These are phyloP conservation scores for Ganoderma lingzhi DNA, from an alignment of 1,284 basidiomycete species.

Conservation along the genomic window DNA sequence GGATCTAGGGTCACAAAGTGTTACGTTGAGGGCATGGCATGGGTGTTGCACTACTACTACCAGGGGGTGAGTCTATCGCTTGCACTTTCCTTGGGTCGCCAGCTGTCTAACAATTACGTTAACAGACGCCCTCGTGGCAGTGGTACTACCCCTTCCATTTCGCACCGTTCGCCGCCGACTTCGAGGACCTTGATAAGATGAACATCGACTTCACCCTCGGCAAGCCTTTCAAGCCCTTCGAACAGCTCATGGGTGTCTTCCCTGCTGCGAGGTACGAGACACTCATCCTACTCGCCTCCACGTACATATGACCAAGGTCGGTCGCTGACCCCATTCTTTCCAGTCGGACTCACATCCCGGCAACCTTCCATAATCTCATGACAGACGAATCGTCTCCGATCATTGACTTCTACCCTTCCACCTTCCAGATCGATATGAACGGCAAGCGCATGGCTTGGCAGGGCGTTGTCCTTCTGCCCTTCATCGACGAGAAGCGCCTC, in stretches of 20 bases:
- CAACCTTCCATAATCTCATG: constrained; percentile 91
- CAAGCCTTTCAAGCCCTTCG: constrained; percentile 95
- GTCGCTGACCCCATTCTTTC: neutral
- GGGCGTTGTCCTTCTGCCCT: constrained; percentile 95
- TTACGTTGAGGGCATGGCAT: constrained; percentile 95
- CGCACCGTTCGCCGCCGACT: constrained; percentile 97
- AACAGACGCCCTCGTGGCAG: constrained; percentile 94
- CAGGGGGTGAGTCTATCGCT: constrained; percentile 78
- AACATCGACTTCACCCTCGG: constrained; percentile 84
- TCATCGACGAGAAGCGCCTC: constrained; percentile 91
- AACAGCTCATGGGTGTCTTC: constrained; percentile 98
- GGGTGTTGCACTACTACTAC: constrained; percentile 99
- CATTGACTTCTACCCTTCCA: constrained; percentile 94
- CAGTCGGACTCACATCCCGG: constrained; percentile 90
- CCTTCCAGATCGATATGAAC: constrained; percentile 99
- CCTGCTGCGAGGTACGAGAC: constrained; percentile 83
- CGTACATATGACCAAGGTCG: neutral
- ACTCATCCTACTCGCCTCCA: neutral
- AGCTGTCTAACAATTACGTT: constrained; percentile 22
- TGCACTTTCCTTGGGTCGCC: neutral
- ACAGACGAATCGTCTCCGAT: constrained; percentile 89
- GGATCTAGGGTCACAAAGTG: constrained; percentile 73
- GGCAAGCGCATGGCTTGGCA: constrained; percentile 99
- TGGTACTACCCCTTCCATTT: constrained; percentile 99
- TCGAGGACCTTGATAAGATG: constrained; percentile 83